Percentiles rank a stretch among this genome's conserved stretches.
Evolutionary conservation across 345 rosid genomes (phyloP).

Genomic region (Populus simonii): DNA sequence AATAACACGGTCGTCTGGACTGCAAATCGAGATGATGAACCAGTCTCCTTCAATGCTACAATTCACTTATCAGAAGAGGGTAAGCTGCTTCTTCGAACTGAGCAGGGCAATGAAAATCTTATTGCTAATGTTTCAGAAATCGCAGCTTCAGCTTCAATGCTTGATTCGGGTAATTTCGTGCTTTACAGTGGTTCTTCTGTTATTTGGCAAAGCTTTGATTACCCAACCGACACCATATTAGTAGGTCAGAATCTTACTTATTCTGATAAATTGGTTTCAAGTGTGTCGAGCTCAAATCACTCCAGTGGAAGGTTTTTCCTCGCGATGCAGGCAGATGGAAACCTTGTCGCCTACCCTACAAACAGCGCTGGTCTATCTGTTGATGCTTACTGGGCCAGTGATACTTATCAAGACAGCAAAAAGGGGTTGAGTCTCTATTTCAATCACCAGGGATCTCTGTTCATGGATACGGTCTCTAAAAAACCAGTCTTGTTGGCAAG

Average conservation of each 20-base stretch:
- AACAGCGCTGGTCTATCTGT: neutral
- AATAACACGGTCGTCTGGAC: slow-evolving; percentile 29
- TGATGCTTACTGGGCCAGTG: slow-evolving; percentile 11
- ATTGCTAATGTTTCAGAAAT: neutral
- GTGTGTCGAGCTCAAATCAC: slow-evolving; percentile 13
- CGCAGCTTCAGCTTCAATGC: slow-evolving; percentile 24
- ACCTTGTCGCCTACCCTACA: slow-evolving; percentile 19
- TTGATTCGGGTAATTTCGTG: slow-evolving; percentile 31
- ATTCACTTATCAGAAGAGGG: slow-evolving; percentile 8
- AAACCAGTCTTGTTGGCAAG: neutral
- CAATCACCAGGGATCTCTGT: neutral
- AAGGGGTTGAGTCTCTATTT: neutral
- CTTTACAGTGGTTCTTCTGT: neutral
- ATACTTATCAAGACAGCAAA: neutral
- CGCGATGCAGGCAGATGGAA: slow-evolving; percentile 17
- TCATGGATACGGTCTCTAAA: neutral
- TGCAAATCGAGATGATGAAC: slow-evolving; percentile 24
- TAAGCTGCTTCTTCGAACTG: slow-evolving; percentile 14
- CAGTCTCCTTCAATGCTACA: slow-evolving; percentile 2
- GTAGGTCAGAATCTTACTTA: too few species aligned
- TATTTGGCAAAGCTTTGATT: too few species aligned
- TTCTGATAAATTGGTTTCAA: slow-evolving; percentile 5
- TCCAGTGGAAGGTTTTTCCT: slow-evolving; percentile 30
- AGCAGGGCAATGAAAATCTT: neutral
- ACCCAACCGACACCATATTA: too few species aligned